Evolutionary conservation across 805 yeast genomes (phyloP), one percentile per base, ranked within the genome.

Genomic region (Yarrowia sp.): DNA sequence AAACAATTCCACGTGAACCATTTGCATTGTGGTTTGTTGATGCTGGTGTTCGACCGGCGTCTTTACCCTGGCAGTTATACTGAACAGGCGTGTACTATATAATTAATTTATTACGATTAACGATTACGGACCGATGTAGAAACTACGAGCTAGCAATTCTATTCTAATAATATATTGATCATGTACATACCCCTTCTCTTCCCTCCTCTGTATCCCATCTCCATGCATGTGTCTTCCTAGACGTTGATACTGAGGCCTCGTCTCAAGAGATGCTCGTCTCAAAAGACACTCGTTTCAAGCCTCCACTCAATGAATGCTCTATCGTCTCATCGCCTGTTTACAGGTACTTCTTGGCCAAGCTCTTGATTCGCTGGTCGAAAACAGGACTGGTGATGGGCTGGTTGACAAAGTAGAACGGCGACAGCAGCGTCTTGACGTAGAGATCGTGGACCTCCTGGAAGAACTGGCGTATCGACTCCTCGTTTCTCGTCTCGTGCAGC

Each of bases 371-470:
- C 63, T 83, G 72, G 74, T 93, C 97, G 72, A 93, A 93, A 16
- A 80, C 83, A 0, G 86, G 83, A 47, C 88, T 85, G 31, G 81
- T 78, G 22, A 94, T 88, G 2, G 90, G 85, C 65, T 86, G 88
- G 69, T 89, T 88, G 39, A 84, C 81, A 49, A 81, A 78, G 71
- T 92, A 93, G 71, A 94, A 94, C 0, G 99, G 98, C 66, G 86
- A 88, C 77, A 93, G 77, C 49, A 89, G 71, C 9, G 91, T 84
- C 75, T 92, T 93, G 21, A 89, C 90, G 68, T 93, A 94, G 55
- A 93, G 76, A 68, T 93, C 98, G 73, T 91, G 89, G 8, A 88
- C 80, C 65, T 92, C 98, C 42, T 80, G 79, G 71, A 92, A 89
- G 70, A 94, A 92, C 70, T 87, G 93, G 66, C 86, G 84, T 16